Evolutionary conservation across 306 rosid genomes (phyloP), one percentile per base, ranked within the genome.

Genomic region (Cotoneaster glaucophyllus): DNA sequence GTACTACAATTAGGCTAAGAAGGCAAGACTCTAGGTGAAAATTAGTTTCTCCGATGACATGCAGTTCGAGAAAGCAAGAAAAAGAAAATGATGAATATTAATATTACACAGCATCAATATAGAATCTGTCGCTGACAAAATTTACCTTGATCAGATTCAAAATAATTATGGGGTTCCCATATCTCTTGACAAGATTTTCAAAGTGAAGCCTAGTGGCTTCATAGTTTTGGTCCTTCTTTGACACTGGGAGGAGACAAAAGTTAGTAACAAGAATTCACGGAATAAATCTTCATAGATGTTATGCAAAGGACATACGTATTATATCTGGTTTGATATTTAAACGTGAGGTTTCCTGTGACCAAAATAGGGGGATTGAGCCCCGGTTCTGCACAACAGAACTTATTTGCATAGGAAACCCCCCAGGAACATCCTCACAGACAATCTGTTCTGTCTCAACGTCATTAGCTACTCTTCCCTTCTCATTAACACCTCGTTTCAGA

Each of bases 401-500:
- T 79, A 90, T 85, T 83, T 92, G 97, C 85, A 79, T 44, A 2
- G 97, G 90, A 78, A 74, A 68, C 79, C 96, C 97, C 71, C 84
- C 82, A 43, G 81, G 80, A 77, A 86, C 87, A 83, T 90, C 96
- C 81, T 87, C 86, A 82, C 84, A 90, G 43, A 95, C 86, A 69
- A 95, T 92, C 64, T 95, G 99, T 82, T 95, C 99, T 26, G 99
- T 95, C 92, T 95, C 99, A 57, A 95, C 99, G 54, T 95, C 99
- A 85, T 95, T 95, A 62, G 99, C 99, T 79, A 95, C 99, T 85
- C 97, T 87, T 44, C 99, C 99, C 76, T 89, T 86, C 66, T 90
- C 97, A 84, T 95, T 95, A 64, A 95, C 96, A 80, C 99, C 99
- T 53, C 99, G 91, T 89, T 95, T 95, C 78, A 95, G 82, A 86